Evolutionary conservation across 108 stramenopile genomes (phyloP).

Genomic region (Stephanodiscus minutulus): DNA sequence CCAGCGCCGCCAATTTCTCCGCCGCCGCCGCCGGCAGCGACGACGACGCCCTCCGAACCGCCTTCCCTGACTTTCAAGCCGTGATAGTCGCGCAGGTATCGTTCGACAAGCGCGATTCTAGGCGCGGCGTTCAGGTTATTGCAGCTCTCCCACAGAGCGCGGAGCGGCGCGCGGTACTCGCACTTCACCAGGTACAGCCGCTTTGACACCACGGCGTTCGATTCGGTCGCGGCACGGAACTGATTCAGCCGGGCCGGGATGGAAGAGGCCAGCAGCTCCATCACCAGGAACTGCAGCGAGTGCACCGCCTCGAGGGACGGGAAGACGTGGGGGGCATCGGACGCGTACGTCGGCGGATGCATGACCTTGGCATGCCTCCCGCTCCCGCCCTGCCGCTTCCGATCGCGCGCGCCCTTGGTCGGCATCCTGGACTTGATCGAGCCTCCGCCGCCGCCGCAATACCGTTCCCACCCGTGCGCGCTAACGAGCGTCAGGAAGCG

Average conservation of each 20-base stretch:
- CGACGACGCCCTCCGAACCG: not conserved
- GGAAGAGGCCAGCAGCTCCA: slow-evolving; percentile 32
- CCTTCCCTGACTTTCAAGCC: slow-evolving; percentile 8
- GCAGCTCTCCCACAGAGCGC: slow-evolving; percentile 84
- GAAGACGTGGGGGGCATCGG: slow-evolving; percentile 41
- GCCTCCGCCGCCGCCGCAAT: not conserved
- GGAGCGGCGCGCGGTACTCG: slow-evolving; percentile 88
- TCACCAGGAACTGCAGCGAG: slow-evolving; percentile 39
- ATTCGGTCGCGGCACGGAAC: slow-evolving; percentile 76
- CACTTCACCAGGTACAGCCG: slow-evolving; percentile 88
- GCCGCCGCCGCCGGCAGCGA: too few species aligned
- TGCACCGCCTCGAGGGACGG: slow-evolving; percentile 46
- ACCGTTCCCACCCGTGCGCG: slow-evolving; percentile 43
- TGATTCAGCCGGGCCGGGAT: slow-evolving; percentile 70
- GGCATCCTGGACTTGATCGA: not conserved
- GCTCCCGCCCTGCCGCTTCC: not conserved
- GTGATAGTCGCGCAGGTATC: slow-evolving; percentile 48
- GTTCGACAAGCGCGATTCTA: slow-evolving; percentile 65
- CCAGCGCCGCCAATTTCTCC: not conserved
- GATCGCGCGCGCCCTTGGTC: not conserved
- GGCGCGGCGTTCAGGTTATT: slow-evolving; percentile 76
- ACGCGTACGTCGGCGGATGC: slow-evolving; percentile 36
- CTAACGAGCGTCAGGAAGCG: slow-evolving; percentile 51
- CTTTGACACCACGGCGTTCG: slow-evolving; percentile 78
- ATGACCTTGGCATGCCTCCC: slow-evolving; percentile 2